Evolutionary conservation across 2,329 filamentous ascomycete species (phyloP), one percentile per base, ranked within the genome.

Genomic region (Pseudocercospora ulei): DNA sequence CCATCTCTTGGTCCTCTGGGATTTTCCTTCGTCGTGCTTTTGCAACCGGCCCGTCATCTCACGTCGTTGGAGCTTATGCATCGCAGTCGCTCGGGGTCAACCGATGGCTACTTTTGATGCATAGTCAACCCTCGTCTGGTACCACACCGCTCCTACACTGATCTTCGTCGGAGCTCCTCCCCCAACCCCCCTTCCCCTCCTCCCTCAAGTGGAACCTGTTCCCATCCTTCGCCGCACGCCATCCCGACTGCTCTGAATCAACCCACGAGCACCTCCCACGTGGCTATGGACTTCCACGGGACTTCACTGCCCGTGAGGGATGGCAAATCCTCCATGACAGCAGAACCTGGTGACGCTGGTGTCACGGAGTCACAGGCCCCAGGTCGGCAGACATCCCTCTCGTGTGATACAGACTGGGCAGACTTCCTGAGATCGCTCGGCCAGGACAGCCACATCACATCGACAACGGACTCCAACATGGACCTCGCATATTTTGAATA

Each of bases 131-230:
- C 39, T 43, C 43, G 29, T 35, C 41, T 41, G 36, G 50, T 53
- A 44, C 50, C 25, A 53, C 47, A 48, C 45, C 44, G 49, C 49
- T 41, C 38, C 44, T 40, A 41, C 50, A 41, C 41, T 43, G 43
- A 44, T 49, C 42, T 44, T 39, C 38, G 37, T 19, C 30, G 14
- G 9, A 31, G n/a, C 23, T 39, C 16, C 28, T 39, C 27, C 38
- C 31, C 30, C 30, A 33, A 9, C 30, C 17, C 14, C 9, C 7
- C 31, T 24, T 11, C 25, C 13, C 19, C 28, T 31, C 9, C 8
- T 14, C 13, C 28, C n/a, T n/a, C n/a, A n/a, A n/a, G n/a, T 33
- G 30, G 30, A 11, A 31, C 19, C 36, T 31, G 18, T 31, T 14
- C 5, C 17, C 30, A 33, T 12, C n/a, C 14, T 33, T 20, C 16